Base-by-base conservation (phyloP, 2,329 filamentous ascomycete genomes). In the Penicillium sp. region DNA sequence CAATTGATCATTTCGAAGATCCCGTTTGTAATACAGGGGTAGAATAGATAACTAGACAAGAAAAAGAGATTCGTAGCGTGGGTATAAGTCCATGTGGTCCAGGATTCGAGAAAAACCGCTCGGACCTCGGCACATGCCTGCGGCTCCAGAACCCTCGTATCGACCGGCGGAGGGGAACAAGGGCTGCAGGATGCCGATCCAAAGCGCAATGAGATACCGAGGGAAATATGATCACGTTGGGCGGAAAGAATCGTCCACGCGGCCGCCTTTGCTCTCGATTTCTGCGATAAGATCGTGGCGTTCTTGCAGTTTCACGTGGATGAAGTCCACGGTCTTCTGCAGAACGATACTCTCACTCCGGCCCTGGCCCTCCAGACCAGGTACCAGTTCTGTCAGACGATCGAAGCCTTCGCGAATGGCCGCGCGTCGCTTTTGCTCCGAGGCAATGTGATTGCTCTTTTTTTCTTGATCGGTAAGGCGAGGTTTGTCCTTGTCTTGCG, bases 301-400 rank as follows among this genome's bases (percentile, higher is more conserved):
- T 70, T 85, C 82, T 48, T 80, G 77, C 9, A 90, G 74, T 69
- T 87, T 80, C 60, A 85, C 76, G 42, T 80, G 80, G 69, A 90
- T 87, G 61, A 82, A 88, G 15, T 88, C 85, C 31, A 89, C 84
- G 0, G 88, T 89, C 63, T 83, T 83, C 61, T 87, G 85, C 23
- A 96, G 80, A n/a, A 96, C 91, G 19, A 91, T 81, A 29, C 90
- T 90, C 73, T 96, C 92, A 62, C 90, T 94, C 45, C 91, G 86
- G 1, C 89, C 92, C 69, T 93, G 89, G 0, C 92, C 92, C 67
- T 90, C 84, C 53, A 96, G 81, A 0, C 90, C 91, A 0, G 92
- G 92, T 1, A 96, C 90, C 33, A 96, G 82, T 53, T 87, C 84
- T 17, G 90, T 90, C 27, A 96, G 82, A 35, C 87, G 84, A 73